A percentile compares a stretch with the other conserved stretches of the same genome.
Evolutionary conservation across 2,329 filamentous ascomycete genomes (phyloP).

Genomic region (Pseudonectria buxi): DNA sequence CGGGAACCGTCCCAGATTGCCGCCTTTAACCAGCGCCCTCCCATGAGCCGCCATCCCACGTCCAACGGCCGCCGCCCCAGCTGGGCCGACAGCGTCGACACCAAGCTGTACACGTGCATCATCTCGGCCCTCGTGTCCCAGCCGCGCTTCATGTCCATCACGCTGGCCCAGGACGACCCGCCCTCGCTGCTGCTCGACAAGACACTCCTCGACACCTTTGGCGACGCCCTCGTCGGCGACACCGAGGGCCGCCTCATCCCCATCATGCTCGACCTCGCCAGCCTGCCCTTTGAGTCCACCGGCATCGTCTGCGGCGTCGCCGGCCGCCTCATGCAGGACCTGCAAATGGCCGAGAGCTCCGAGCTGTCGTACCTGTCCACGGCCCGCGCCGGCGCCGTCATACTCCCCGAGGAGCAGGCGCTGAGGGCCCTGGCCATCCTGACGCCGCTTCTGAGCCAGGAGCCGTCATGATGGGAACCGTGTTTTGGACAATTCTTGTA

Average conservation of each 20-base stretch:
- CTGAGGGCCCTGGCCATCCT: slow-evolving; percentile 68
- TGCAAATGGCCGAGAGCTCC: slow-evolving; percentile 48
- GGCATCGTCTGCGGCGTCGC: slow-evolving; percentile 95
- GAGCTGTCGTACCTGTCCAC: slow-evolving; percentile 91
- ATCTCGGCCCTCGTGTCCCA: slow-evolving; percentile 54
- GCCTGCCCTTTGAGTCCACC: slow-evolving; percentile 77
- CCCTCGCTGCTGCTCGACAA: slow-evolving; percentile 69
- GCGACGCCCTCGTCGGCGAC: slow-evolving; percentile 68
- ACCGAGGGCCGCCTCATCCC: slow-evolving; percentile 69
- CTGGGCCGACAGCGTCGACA: slow-evolving; percentile 56
- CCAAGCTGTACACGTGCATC: slow-evolving; percentile 56
- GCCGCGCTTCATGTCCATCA: slow-evolving; percentile 68
- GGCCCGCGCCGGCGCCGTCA: slow-evolving; percentile 80
- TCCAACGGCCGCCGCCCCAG: slow-evolving; percentile 29
- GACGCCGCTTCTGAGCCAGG: slow-evolving; percentile 40
- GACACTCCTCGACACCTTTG: slow-evolving; percentile 56
- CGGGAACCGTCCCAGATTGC: slow-evolving; percentile 38
- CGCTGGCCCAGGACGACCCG: slow-evolving; percentile 64
- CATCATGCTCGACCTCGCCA: slow-evolving; percentile 79
- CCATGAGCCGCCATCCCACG: slow-evolving; percentile 31
- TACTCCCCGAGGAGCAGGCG: slow-evolving; percentile 70
- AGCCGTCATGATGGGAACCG: slow-evolving; percentile 16
- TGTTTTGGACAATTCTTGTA: too few species aligned
- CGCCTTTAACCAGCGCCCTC: slow-evolving; percentile 31
- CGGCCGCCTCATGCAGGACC: slow-evolving; percentile 69